A percentile compares a stretch with the other conserved stretches of the same genome.
These are phyloP conservation scores for Coemansia sp. DNA, from an alignment of 192 early-diverging fungal genomes.

Conservation along the genomic window DNA sequence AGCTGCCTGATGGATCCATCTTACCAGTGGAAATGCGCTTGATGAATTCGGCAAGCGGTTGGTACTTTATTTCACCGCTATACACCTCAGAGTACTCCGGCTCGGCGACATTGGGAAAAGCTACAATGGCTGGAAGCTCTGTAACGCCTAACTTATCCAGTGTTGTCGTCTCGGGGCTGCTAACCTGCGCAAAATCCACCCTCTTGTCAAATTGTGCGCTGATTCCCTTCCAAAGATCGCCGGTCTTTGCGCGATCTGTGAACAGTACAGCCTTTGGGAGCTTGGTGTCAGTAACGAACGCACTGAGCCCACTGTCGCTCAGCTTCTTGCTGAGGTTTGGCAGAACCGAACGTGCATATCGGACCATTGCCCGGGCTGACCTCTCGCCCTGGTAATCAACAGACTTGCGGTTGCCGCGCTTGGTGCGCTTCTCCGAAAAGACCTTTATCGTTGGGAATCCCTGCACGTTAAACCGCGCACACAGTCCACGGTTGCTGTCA, in stretches of 20 bases:
- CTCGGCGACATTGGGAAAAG: constrained; percentile 57
- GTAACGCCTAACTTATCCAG: constrained; percentile 60
- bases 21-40: constrained; percentile 28
- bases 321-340: constrained; percentile 56
- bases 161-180: constrained; percentile 53
- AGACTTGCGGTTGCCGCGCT: constrained; percentile 58
- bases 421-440: constrained; percentile 65
- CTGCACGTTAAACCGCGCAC: constrained; percentile 75
- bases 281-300: constrained; percentile 56
- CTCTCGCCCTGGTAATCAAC: constrained; percentile 84
- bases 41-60: constrained; percentile 48
- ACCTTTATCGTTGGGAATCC: constrained; percentile 96
- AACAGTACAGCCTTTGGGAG: constrained; percentile 73
- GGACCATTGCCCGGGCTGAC: constrained; percentile 78
- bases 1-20: constrained; percentile 11
- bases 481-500: constrained; percentile 71
- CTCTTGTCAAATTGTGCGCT: constrained; percentile 71
- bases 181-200: constrained; percentile 73
- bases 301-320: constrained; percentile 39
- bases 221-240: constrained; percentile 84
- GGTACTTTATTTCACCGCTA: constrained; percentile 67
- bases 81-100: constrained; percentile 55
- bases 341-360: constrained; percentile 63
- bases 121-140: constrained; percentile 65
- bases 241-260: constrained; percentile 71